Evolutionary conservation across 345 rosid genomes (phyloP).

Genomic region (Lepidium aucheri): DNA sequence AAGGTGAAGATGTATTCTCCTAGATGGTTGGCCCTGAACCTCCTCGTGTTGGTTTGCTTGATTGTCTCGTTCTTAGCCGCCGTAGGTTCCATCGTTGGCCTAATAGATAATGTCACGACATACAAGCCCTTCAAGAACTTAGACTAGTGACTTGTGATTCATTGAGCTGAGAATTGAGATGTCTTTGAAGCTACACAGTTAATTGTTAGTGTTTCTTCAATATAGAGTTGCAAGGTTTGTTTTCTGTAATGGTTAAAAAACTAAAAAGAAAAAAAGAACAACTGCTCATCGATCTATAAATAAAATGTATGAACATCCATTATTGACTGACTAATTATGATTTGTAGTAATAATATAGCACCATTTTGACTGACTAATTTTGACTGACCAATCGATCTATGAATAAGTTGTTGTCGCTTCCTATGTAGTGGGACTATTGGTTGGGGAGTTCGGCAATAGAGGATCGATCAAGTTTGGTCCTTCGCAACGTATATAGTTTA

Average conservation of each 20-base stretch:
- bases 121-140: constrained; percentile 57
- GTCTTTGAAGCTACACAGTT: neutral
- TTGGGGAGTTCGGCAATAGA: neutral
- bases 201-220: neutral
- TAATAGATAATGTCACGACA: constrained; percentile 39
- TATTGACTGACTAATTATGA: too few relatives aligned
- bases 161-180: neutral
- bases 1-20: constrained; percentile 42
- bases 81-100: constrained; percentile 69
- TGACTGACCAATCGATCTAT: too few relatives aligned
- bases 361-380: too few relatives aligned
- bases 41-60: constrained; percentile 47
- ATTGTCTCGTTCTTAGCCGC: constrained; percentile 57
- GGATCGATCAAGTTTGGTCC: constrained; percentile 7
- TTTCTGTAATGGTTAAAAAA: neutral
- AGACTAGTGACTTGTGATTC: neutral
- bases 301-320: too few relatives aligned
- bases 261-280: too few relatives aligned
- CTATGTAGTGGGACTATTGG: neutral
- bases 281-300: too few relatives aligned
- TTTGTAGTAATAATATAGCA: too few relatives aligned
- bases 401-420: neutral
- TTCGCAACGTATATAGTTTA: neutral
- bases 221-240: neutral
- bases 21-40: constrained; percentile 62